Evolutionary conservation across 129 eudicot species (phyloP).

Genomic region (Ambrosia trifida): DNA sequence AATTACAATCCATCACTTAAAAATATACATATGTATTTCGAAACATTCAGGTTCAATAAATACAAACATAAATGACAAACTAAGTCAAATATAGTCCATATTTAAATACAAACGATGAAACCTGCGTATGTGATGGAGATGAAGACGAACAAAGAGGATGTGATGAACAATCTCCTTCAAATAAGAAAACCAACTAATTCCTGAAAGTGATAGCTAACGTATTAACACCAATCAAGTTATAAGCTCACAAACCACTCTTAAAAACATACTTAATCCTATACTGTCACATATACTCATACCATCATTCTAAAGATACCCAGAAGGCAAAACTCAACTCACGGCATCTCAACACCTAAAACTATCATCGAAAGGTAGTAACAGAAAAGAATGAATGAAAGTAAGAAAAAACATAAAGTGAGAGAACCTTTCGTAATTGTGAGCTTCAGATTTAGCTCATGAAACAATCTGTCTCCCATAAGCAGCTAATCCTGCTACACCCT

Average conservation of each 20-base stretch:
- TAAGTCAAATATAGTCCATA: neutral
- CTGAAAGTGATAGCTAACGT: neutral
- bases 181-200: constrained; percentile 3
- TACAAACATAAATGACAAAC: constrained; percentile 2
- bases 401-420: too few relatives aligned
- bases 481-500: constrained; percentile 61
- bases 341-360: too few relatives aligned
- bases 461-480: too few relatives aligned
- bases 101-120: neutral
- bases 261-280: constrained; percentile 12
- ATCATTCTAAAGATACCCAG: neutral
- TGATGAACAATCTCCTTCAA: neutral
- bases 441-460: too few relatives aligned
- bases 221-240: constrained; percentile 11
- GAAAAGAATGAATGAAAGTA: too few relatives aligned
- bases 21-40: neutral
- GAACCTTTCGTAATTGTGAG: too few relatives aligned
- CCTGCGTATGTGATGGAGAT: constrained; percentile 35
- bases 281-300: neutral
- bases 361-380: too few relatives aligned
- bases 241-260: constrained; percentile 4
- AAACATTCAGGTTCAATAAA: neutral
- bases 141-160: too few relatives aligned
- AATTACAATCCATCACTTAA: neutral
- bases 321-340: constrained; percentile 33